Evolutionary conservation across 768 basidiomycete species (phyloP), one percentile per base, ranked within the genome.

Genomic region (Pleurotus ostreatus): DNA sequence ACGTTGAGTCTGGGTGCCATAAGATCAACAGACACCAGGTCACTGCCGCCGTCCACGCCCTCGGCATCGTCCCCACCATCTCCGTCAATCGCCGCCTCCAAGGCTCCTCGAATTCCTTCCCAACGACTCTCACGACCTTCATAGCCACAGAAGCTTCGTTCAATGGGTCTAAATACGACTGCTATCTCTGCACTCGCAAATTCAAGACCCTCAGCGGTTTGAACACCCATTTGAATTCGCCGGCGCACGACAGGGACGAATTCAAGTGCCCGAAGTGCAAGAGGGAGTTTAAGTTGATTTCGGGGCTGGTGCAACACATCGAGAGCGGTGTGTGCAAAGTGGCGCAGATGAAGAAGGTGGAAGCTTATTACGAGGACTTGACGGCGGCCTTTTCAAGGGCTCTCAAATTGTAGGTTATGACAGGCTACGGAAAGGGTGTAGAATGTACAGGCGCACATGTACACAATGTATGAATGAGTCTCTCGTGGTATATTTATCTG

Each of bases 241-340:
- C 72, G 2, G 63, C 64, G 8, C 77, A 78, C 57, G 72, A 74
- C 56, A 62, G 53, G 25, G 65, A 71, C 52, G 69, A 76, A 61
- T 79, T 77, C 65, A 68, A 62, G 55, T 80, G 78, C 57, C 78
- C 78, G 43, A 70, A 68, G 57, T 79, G 78, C 61, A 63, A 64
- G 53, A 60, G 18, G 37, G 58, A 66, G 58, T 75, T 71, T 62
- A 67, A 66, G 46, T 60, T 73, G 30, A 63, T 78, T 26, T 78
- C 75, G 4, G 74, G 67, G 7, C 61, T 80, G 34, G 68, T 74
- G 23, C 75, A 76, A 57, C 78, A 79, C 60, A 67, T 79, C 26
- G 78, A 79, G 63, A 74, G 71, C 54, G 71, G 65, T 8, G 48
- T 60, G 5, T 78, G 77, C 57, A 71, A 73, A 1, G 55, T 77